Base-by-base conservation (phyloP, 345 rosid species). In the Citrus medica region DNA sequence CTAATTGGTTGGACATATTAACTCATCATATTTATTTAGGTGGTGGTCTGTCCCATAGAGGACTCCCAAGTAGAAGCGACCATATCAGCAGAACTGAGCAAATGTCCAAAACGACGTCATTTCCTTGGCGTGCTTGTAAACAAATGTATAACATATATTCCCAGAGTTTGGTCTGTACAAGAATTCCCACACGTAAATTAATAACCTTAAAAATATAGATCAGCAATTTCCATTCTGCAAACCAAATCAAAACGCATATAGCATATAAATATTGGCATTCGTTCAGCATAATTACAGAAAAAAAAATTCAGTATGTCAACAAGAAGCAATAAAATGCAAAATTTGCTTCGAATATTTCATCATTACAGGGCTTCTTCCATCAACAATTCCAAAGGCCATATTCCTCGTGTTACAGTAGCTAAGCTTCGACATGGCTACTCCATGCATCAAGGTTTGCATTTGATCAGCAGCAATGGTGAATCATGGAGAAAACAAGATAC, bases 391-490 rank as follows among this genome's bases (percentile, higher is more conserved):
- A n/a, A 21, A 22, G 25, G 58, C 27, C 24, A 19, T 12, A 12
- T 5, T 62, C 78, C 68, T 30, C 12, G 32, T 46, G 28, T 46
- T 13, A 33, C 69, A 5, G 30, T 30, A 12, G 46, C 60, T 13
- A 46, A 42, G 58, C 65, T 61, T 16, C 79, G 78, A n/a, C 55
- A 42, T 64, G 82, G 69, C 9, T 58, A 65, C 48, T 19, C 82
- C 67, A 25, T 58, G 65, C 77, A 78, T 66, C 83, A 22, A 69
- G 84, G 81, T 1, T 61, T 82, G 72, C 79, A 75, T 67, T 35
- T 73, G 67, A 53, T 74, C 53, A 37, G 59, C 73, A 17, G 37
- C 67, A 61, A 9, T 14, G 3, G 65, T 5, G 75, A 46, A 62
- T 19, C 68, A 9, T 24, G 74, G 76, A 74, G 67, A 67, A 79